phyloP scores from a whole-genome alignment of 2,329 filamentous ascomycete species.

The Colletotrichum somersetense region DNA sequence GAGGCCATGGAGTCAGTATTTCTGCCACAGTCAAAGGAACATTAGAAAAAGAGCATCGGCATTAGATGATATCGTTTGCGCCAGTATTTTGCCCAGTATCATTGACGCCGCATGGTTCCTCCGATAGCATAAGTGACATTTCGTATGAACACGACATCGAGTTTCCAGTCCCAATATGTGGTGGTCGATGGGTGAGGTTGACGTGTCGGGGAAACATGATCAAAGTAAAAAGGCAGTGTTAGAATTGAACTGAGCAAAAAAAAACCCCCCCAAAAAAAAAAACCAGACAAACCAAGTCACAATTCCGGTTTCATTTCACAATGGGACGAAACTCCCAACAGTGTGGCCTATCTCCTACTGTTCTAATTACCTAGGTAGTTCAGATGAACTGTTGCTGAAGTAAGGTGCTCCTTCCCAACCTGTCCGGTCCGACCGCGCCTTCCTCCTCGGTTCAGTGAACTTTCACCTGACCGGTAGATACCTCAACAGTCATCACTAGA shows the following conservation, averaged over 20 bases:
- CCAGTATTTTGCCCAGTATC: neutral
- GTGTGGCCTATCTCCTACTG: neutral
- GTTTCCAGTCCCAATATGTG: neutral
- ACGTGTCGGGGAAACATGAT: neutral
- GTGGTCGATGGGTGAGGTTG: neutral
- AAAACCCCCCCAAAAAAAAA: neutral
- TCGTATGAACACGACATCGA: too few relatives aligned
- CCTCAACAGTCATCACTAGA: neutral
- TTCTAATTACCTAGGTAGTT: neutral
- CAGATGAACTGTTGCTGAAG: conserved; percentile 6
- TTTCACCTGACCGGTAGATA: neutral
- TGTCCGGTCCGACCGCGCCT: neutral
- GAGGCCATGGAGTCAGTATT: neutral
- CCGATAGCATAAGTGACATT: too few relatives aligned
- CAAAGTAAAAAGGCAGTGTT: neutral
- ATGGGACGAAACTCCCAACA: neutral
- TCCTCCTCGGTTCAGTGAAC: conserved; percentile 10
- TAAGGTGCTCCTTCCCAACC: conserved; percentile 9
- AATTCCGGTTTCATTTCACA: neutral
- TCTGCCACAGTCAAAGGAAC: neutral
- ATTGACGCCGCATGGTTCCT: neutral
- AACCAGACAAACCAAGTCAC: neutral
- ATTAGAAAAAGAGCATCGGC: neutral
- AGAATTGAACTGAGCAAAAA: neutral
- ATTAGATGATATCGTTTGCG: neutral